Base-by-base conservation (phyloP, 768 basidiomycete genomes). In the Serpula lacrymans region DNA sequence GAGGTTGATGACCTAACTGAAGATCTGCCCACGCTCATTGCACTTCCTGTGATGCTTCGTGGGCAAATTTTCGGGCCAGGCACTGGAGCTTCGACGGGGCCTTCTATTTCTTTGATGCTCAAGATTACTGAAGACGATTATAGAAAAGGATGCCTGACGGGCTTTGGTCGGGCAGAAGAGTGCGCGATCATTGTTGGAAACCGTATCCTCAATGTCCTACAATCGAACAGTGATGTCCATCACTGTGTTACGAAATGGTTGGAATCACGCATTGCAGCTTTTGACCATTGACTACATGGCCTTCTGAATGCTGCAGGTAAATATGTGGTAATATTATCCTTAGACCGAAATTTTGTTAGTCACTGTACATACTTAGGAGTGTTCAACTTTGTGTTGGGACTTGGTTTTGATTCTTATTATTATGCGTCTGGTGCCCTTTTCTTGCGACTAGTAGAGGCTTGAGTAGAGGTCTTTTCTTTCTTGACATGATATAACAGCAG, bases 141-240 rank as follows among this genome's bases (percentile, higher is more conserved):
- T 52, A 71, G 86, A 42, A 74, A 69, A 49, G 76, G 74, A 26
- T 88, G 81, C 58, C 62, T 91, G 26, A 65, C 77, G 29, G 88
- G 88, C 16, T 90, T 89, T 56, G 78, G 82, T 11, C 69, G 84
- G 39, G 88, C 87, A 27, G 87, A 89, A 47, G 84, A 88, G 51
- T 85, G 78, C 48, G 78, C 79, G 31, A 62, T 62, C 16, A 63
- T 73, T 4, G 76, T 88, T 34, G 80, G 74, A 3, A 71, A 72
- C 52, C 73, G 73, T 17, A 67, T 86, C 28, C 60, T 80, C 24
- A 71, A 81, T 23, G 65, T 67, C 17, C 60, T 88, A 25, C 64
- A 60, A 16, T 41, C 41, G 2, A 67, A 70, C 48, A 50, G 55
- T 9, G 46, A 68, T 20, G 60, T 35, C 14, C 38, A 47, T 10